A percentile compares a stretch with the other conserved stretches of the same genome.
Conservation (phyloP, 495 filamentous ascomycete genomes). For the Lasiosphaeriaceae sp. region DNA sequence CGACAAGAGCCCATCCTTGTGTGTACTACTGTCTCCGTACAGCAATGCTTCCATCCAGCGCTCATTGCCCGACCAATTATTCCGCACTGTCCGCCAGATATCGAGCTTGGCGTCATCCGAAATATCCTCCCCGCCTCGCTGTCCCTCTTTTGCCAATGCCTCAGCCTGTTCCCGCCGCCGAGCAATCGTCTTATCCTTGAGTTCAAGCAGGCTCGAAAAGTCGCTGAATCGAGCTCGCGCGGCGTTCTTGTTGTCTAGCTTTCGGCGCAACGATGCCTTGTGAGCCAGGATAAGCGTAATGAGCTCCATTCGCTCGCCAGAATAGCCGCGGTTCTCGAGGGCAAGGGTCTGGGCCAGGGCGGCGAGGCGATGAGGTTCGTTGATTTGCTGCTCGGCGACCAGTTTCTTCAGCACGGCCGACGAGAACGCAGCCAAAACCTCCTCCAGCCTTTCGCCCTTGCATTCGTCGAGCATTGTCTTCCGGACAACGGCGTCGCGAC, state of each 20-base stretch:
- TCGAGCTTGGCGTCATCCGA: slow-evolving; percentile 37
- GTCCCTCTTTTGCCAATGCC: neutral
- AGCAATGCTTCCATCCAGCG: slow-evolving; percentile 65
- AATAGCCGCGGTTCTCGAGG: slow-evolving; percentile 55
- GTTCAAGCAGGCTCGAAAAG: slow-evolving; percentile 56
- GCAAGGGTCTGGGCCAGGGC: slow-evolving; percentile 58
- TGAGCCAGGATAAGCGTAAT: slow-evolving; percentile 69
- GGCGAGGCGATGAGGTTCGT: slow-evolving; percentile 27
- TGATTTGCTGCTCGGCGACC: slow-evolving; percentile 42
- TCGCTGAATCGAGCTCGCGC: slow-evolving; percentile 47
- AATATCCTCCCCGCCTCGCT: slow-evolving; percentile 15
- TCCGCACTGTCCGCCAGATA: slow-evolving; percentile 51
- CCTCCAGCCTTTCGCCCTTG: slow-evolving; percentile 75
- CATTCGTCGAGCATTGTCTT: slow-evolving; percentile 94
- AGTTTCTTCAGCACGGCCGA: slow-evolving; percentile 71
- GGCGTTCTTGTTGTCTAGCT: slow-evolving; percentile 53
- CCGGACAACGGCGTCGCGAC: slow-evolving; percentile 69
- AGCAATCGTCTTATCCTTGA: slow-evolving; percentile 39
- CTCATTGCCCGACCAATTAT: slow-evolving; percentile 71
- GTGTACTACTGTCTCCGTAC: slow-evolving; percentile 56
- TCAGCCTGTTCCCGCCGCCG: slow-evolving; percentile 41
- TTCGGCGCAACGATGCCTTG: slow-evolving; percentile 54
- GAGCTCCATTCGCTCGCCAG: slow-evolving; percentile 56
- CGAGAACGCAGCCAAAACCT: slow-evolving; percentile 75
- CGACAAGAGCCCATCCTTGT: slow-evolving; percentile 60